Conservation (phyloP, 768 basidiomycete genomes). For the Coprinopsis cinerea region DNA sequence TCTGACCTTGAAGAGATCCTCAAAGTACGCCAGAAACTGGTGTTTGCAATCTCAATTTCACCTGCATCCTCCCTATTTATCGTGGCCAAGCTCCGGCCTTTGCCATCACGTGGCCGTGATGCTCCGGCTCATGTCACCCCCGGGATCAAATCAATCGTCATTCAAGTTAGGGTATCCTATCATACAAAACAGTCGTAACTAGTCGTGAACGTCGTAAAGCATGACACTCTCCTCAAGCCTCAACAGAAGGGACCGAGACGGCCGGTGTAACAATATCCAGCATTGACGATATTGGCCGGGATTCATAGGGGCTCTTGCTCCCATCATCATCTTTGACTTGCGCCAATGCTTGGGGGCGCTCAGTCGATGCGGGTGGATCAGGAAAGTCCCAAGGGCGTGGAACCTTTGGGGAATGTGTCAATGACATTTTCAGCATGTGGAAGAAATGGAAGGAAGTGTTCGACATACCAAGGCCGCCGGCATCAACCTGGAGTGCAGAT, state of each 20-base stretch:
- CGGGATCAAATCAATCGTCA: too few species aligned
- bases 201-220: not conserved
- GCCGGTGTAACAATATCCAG: conserved; percentile 7
- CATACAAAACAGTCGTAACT: not conserved
- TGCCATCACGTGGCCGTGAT: not conserved
- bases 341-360: too few species aligned
- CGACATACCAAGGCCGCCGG: conserved; percentile 63
- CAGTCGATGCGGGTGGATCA: conserved; percentile 22
- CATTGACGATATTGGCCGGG: conserved; percentile 10
- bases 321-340: too few species aligned
- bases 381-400: conserved; percentile 80
- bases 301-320: not conserved
- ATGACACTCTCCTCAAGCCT: not conserved
- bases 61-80: not conserved
- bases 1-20: not conserved
- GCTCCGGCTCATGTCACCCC: not conserved
- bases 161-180: not conserved
- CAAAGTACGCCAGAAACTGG: not conserved
- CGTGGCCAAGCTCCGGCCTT: too few species aligned
- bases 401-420: conserved; percentile 27
- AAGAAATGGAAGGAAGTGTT: not conserved
- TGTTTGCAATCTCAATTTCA: too few species aligned
- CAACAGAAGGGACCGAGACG: not conserved
- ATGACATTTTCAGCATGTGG: not conserved
- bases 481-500: conserved; percentile 52